Conservation (phyloP, 352 stramenopile species). For the Pythium insidiosum region DNA sequence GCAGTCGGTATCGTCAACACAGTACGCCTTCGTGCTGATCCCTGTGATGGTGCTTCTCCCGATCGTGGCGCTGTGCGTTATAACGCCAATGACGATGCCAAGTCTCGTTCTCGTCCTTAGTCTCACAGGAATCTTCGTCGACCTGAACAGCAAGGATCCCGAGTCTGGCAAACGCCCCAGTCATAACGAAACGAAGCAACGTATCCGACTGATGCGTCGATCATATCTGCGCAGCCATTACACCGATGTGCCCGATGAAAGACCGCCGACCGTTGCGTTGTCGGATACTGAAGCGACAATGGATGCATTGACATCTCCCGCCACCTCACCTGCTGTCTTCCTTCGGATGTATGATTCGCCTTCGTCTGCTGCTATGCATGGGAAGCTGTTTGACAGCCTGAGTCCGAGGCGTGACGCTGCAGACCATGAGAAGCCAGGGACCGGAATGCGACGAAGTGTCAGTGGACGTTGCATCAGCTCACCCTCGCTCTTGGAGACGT, state of each 20-base stretch:
- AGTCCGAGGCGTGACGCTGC: constrained; percentile 1
- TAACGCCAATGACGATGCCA: constrained; percentile 83
- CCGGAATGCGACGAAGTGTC: constrained; percentile 1
- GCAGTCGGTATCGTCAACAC: constrained; percentile 21
- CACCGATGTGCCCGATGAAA: constrained; percentile 27
- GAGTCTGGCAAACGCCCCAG: constrained; percentile 15
- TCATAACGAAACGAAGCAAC: constrained; percentile 48
- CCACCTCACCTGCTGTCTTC: constrained; percentile 47
- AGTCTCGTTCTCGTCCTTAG: constrained; percentile 85
- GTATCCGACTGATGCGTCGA: constrained; percentile 59
- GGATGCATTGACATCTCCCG: background rate
- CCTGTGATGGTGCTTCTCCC: constrained; percentile 63
- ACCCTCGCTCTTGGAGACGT: background rate
- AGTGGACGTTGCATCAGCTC: constrained; percentile 1
- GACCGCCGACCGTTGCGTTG: constrained; percentile 1
- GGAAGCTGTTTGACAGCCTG: constrained; percentile 8
- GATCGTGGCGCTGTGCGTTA: constrained; percentile 54
- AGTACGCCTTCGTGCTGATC: constrained; percentile 22
- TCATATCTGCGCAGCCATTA: constrained; percentile 67
- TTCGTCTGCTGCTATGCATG: constrained; percentile 23
- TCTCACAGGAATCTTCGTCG: constrained; percentile 79
- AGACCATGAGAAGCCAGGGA: too few species aligned
- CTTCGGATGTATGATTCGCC: constrained; percentile 68
- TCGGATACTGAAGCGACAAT: background rate
- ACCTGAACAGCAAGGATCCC: constrained; percentile 40